These are phyloP conservation scores for Moniliophthora roreri DNA, from an alignment of 1,284 basidiomycete species.

Conservation along the genomic window DNA sequence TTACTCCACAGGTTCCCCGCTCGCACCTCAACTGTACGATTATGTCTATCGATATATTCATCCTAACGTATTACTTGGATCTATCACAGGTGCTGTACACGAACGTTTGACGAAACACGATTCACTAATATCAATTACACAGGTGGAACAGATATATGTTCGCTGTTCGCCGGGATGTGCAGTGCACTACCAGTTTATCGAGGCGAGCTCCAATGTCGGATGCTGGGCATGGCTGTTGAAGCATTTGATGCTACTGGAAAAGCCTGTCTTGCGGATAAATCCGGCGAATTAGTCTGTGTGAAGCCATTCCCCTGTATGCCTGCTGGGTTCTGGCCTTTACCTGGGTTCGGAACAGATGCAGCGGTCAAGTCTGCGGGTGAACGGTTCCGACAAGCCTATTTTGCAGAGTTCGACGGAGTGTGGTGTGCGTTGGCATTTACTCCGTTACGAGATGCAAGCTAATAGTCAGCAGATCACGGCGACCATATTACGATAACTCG, in stretches of 20 bases:
- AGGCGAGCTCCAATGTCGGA: constrained; percentile 84
- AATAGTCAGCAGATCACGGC: constrained; percentile 57
- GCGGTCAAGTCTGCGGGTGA: constrained; percentile 58
- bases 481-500: constrained; percentile 73
- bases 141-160: constrained; percentile 88
- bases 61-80: constrained; percentile 68
- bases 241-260: constrained; percentile 50
- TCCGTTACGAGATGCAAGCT: constrained; percentile 5
- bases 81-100: constrained; percentile 64
- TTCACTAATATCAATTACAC: neutral
- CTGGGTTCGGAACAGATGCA: constrained; percentile 60
- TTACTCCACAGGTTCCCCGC: constrained; percentile 83
- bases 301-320: constrained; percentile 87
- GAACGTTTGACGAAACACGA: too few relatives aligned
- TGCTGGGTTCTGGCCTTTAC: constrained; percentile 80
- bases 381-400: constrained; percentile 78
- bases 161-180: constrained; percentile 83
- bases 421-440: constrained; percentile 64
- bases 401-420: constrained; percentile 64
- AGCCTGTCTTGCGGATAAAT: constrained; percentile 43
- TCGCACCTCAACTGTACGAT: constrained; percentile 75
- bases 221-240: constrained; percentile 80
- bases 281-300: constrained; percentile 74
- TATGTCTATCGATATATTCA: constrained; percentile 76
- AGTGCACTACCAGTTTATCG: constrained; percentile 78